Evolutionary conservation across 306 rosid genomes (phyloP).

Genomic region (Trifolium subterraneum): DNA sequence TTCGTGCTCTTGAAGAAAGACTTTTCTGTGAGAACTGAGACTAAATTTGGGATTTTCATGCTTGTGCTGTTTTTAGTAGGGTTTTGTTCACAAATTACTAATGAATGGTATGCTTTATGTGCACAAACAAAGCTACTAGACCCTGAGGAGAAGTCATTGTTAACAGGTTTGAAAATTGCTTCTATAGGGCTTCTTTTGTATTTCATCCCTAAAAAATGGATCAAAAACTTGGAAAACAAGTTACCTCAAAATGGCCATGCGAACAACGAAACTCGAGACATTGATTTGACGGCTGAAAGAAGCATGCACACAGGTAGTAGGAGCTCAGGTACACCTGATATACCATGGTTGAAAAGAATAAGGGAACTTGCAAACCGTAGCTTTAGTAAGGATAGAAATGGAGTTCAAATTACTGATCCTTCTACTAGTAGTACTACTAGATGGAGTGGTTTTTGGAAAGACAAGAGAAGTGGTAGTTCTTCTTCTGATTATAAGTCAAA

Average conservation of each 20-base stretch:
- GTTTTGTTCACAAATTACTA: slow-evolving; percentile 60
- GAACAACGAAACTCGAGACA: slow-evolving; percentile 40
- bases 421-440: slow-evolving; percentile 67
- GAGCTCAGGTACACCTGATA: slow-evolving; percentile 63
- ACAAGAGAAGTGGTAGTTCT: slow-evolving; percentile 69
- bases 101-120: slow-evolving; percentile 83
- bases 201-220: slow-evolving; percentile 62
- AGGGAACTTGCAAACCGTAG: slow-evolving; percentile 74
- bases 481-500: slow-evolving; percentile 68
- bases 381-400: slow-evolving; percentile 68
- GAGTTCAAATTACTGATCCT: slow-evolving; percentile 57
- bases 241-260: slow-evolving; percentile 49
- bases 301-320: slow-evolving; percentile 44
- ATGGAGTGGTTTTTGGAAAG: slow-evolving; percentile 74
- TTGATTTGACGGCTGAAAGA: slow-evolving; percentile 41
- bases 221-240: slow-evolving; percentile 57
- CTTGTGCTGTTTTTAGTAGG: slow-evolving; percentile 66
- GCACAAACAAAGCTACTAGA: slow-evolving; percentile 66
- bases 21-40: slow-evolving; percentile 49
- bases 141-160: slow-evolving; percentile 60
- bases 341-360: slow-evolving; percentile 70
- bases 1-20: slow-evolving; percentile 56
- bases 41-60: slow-evolving; percentile 63
- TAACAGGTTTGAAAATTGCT: slow-evolving; percentile 66
- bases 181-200: slow-evolving; percentile 61